Conservation (phyloP, 1,284 basidiomycete species). For the Singerocomus rubriflavus region DNA sequence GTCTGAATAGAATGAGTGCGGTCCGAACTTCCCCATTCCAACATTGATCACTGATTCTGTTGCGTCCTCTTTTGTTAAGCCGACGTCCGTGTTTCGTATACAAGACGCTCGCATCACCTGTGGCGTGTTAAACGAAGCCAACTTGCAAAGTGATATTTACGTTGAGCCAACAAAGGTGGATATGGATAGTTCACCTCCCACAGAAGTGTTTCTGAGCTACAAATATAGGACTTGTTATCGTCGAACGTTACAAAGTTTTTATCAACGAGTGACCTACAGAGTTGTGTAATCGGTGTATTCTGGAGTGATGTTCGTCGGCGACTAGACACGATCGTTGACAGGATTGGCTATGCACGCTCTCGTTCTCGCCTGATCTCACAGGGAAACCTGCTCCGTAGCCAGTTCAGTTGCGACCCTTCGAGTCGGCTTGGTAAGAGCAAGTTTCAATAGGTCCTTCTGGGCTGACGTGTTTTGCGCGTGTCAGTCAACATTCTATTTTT, state of each 20-base stretch:
- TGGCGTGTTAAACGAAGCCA: neutral
- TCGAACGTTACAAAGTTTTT: neutral
- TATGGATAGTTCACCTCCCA: too few species aligned
- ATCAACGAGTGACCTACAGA: neutral
- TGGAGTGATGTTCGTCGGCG: neutral
- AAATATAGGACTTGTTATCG: neutral
- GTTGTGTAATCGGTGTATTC: neutral
- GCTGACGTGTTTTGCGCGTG: too few species aligned
- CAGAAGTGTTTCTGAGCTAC: neutral
- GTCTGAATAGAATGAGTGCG: too few species aligned
- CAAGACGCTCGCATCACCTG: neutral
- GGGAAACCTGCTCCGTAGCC: neutral
- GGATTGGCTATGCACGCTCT: neutral
- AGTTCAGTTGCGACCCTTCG: neutral
- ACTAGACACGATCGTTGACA: neutral
- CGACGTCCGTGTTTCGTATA: neutral
- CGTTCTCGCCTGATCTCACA: neutral
- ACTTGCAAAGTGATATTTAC: neutral
- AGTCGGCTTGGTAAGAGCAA: neutral
- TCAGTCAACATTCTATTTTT: neutral
- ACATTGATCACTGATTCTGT: neutral
- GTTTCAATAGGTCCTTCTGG: neutral
- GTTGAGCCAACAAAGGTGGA: neutral
- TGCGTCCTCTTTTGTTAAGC: too few species aligned
- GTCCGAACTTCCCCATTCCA: too few species aligned